Percentiles rank a stretch among this genome's conserved stretches.
phyloP scores from a whole-genome alignment of 179 eudicot genomes.

The Drosera spatulata region DNA sequence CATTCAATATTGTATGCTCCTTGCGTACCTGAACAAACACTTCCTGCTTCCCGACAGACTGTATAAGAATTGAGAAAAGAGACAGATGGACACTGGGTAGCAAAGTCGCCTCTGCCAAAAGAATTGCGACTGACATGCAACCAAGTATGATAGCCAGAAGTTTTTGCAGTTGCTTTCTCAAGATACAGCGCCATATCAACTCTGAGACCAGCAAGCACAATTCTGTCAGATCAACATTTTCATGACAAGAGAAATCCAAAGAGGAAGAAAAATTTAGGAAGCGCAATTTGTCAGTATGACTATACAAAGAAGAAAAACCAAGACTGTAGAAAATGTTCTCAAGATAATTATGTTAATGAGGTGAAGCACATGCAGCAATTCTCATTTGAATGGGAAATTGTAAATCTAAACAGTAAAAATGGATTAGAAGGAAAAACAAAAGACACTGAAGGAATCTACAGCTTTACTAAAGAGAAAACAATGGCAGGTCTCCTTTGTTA shows the following conservation, averaged over 20 bases:
- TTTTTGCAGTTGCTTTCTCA: constrained; percentile 60
- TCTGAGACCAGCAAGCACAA: constrained; percentile 29
- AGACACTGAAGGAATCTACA: too few relatives aligned
- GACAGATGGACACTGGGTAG: constrained; percentile 79
- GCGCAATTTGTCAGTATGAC: too few relatives aligned
- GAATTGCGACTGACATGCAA: constrained; percentile 91
- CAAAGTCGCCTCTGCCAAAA: constrained; percentile 91
- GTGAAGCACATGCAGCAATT: too few relatives aligned
- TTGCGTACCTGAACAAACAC: constrained; percentile 74
- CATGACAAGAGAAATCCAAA: too few relatives aligned
- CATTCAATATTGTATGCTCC: too few relatives aligned
- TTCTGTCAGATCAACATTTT: background rate
- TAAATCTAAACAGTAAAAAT: background rate
- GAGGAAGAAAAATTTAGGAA: too few relatives aligned
- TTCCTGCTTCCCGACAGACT: constrained; percentile 63
- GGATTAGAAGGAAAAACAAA: background rate
- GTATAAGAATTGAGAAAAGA: constrained; percentile 76
- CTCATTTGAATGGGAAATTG: too few relatives aligned
- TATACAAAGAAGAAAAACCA: too few relatives aligned
- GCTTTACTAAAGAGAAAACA: background rate
- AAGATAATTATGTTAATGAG: too few relatives aligned
- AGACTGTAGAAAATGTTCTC: too few relatives aligned
- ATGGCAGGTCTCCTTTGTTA: constrained; percentile 16
- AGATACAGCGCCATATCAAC: constrained; percentile 72
- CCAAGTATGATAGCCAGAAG: constrained; percentile 75